Evolutionary conservation across 1,284 basidiomycete genomes (phyloP).

Genomic region (Pisolithus thermaeus): DNA sequence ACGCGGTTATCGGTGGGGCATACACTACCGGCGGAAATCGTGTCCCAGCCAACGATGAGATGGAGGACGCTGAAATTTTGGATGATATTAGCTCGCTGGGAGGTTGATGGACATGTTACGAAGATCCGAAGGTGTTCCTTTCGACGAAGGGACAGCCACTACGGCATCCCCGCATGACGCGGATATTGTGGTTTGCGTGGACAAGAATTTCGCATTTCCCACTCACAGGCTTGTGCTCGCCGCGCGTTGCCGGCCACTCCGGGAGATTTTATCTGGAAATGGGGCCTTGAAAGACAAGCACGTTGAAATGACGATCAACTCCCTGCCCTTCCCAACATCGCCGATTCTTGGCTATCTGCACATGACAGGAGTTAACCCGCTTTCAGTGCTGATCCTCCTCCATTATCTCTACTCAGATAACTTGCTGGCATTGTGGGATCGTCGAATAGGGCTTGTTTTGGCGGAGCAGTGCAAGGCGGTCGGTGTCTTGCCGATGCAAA

Average conservation of each 20-base stretch:
- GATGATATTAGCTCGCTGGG: conserved; percentile 45
- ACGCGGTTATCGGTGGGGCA: not conserved
- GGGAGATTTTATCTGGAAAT: conserved; percentile 37
- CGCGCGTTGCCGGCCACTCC: conserved; percentile 51
- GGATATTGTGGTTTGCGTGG: conserved; percentile 52
- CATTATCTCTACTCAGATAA: conserved; percentile 91
- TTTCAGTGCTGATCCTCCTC: conserved; percentile 74
- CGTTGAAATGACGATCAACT: conserved; percentile 29
- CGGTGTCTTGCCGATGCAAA: conserved; percentile 38
- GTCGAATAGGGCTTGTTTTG: conserved; percentile 55
- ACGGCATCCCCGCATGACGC: conserved; percentile 44
- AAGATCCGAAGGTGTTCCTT: conserved; percentile 3
- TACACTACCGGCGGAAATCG: not conserved
- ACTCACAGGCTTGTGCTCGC: conserved; percentile 65
- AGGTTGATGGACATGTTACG: conserved; percentile 37
- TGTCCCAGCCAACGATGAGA: conserved; percentile 30
- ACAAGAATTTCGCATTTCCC: conserved; percentile 43
- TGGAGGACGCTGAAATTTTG: conserved; percentile 40
- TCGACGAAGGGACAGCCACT: conserved; percentile 10
- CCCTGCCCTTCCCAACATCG: conserved; percentile 11
- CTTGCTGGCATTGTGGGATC: conserved; percentile 81
- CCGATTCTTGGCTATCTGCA: conserved; percentile 24
- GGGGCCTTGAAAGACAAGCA: conserved; percentile 26
- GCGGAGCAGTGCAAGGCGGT: conserved; percentile 36
- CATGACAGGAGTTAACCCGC: conserved; percentile 50